Conservation (phyloP, 2,329 filamentous ascomycete genomes). For the Metarhizium guizhouense region DNA sequence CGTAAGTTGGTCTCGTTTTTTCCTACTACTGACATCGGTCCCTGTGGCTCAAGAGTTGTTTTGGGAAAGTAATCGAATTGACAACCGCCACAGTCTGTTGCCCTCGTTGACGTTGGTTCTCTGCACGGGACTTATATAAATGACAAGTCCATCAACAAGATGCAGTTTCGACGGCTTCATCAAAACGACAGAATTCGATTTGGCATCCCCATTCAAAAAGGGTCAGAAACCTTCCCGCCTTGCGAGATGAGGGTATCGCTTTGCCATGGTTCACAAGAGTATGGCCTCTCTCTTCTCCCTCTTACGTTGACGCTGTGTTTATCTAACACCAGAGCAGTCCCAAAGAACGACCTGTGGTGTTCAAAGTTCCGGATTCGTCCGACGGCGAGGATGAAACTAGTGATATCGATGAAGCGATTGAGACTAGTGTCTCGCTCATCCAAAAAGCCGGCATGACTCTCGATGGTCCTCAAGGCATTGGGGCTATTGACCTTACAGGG, state of each 20-base stretch:
- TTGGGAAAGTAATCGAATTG: slow-evolving; percentile 5
- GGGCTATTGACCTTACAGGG: slow-evolving; percentile 13
- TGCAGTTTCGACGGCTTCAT: slow-evolving; percentile 11
- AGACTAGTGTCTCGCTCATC: slow-evolving; percentile 18
- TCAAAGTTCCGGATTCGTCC: slow-evolving; percentile 33
- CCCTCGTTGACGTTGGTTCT: slow-evolving; percentile 37
- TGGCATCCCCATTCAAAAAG: slow-evolving; percentile 26
- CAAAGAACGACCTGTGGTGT: slow-evolving; percentile 20
- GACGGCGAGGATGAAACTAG: slow-evolving; percentile 22
- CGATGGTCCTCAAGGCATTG: not conserved
- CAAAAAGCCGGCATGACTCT: slow-evolving; percentile 17
- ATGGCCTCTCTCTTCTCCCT: not conserved
- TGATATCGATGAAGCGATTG: slow-evolving; percentile 17
- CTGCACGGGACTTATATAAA: slow-evolving; percentile 46
- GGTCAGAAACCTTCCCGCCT: slow-evolving; percentile 25
- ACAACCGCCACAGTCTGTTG: slow-evolving; percentile 28
- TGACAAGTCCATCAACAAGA: slow-evolving; percentile 13
- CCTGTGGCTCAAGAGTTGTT: not conserved
- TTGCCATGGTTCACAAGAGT: slow-evolving; percentile 18
- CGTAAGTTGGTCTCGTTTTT: slow-evolving; percentile 24
- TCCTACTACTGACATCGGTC: not conserved
- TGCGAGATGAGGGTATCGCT: slow-evolving; percentile 26
- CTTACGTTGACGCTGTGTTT: not conserved
- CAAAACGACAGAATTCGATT: slow-evolving; percentile 26
- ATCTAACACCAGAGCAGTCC: slow-evolving; percentile 12